Evolutionary conservation across 2,329 filamentous ascomycete genomes (phyloP).

Genomic region (Trichophyton mentagrophytes): DNA sequence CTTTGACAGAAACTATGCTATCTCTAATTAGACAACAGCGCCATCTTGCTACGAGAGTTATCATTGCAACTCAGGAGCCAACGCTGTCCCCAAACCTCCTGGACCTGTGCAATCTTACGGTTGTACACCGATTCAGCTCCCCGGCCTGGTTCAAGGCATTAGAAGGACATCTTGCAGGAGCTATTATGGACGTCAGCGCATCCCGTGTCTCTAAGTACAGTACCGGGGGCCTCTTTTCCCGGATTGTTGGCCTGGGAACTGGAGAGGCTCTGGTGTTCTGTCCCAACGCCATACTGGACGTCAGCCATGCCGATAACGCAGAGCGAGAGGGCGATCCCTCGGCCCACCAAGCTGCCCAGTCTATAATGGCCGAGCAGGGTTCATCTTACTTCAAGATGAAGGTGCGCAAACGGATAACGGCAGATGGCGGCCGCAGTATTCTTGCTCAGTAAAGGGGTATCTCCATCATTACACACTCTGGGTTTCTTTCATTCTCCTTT

Average conservation of each 20-base stretch:
- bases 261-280: conserved; percentile 41
- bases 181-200: conserved; percentile 15
- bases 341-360: background rate
- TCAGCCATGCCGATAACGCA: conserved; percentile 4
- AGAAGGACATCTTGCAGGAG: conserved; percentile 37
- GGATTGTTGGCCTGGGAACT: conserved; percentile 37
- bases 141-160: conserved; percentile 48
- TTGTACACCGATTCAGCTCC: conserved; percentile 59
- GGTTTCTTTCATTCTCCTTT: background rate
- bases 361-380: conserved; percentile 15
- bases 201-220: conserved; percentile 13
- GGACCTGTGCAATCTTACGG: conserved; percentile 57
- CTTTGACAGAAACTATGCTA: conserved; percentile 51
- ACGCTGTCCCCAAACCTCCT: conserved; percentile 56
- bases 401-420: conserved; percentile 31
- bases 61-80: conserved; percentile 68
- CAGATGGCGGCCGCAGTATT: conserved; percentile 34
- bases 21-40: conserved; percentile 56
- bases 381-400: conserved; percentile 26
- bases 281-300: conserved; percentile 33
- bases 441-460: conserved; percentile 16
- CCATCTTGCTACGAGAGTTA: conserved; percentile 51
- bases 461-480: background rate
- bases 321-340: background rate
- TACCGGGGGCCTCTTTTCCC: conserved; percentile 26